These are phyloP conservation scores for Penicillium canescens DNA, from an alignment of 495 filamentous ascomycete genomes.

Conservation along the genomic window DNA sequence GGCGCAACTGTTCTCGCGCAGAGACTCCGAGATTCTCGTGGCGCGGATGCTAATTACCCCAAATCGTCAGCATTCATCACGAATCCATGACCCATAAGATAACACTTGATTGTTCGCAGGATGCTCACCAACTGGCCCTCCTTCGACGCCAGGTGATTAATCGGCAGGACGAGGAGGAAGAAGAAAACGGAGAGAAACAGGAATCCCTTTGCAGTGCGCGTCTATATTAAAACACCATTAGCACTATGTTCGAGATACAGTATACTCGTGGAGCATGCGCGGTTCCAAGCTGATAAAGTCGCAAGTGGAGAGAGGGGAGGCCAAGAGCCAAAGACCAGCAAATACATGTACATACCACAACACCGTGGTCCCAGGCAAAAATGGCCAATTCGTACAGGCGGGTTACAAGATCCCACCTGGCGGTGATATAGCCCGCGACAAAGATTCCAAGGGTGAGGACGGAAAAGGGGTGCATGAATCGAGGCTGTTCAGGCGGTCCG, in stretches of 20 bases:
- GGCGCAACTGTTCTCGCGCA: slow-evolving; percentile 89
- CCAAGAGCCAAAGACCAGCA: slow-evolving; percentile 2
- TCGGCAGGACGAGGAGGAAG: slow-evolving; percentile 71
- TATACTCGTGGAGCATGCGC: neutral
- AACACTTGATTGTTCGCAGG: neutral
- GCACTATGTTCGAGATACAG: neutral
- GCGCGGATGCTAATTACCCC: slow-evolving; percentile 71
- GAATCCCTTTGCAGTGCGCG: slow-evolving; percentile 74
- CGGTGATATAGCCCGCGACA: slow-evolving; percentile 98
- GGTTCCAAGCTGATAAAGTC: slow-evolving; percentile 1
- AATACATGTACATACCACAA: slow-evolving; percentile 68
- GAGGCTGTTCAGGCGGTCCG: slow-evolving; percentile 32
- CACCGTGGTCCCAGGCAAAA: slow-evolving; percentile 98
- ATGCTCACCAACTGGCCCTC: slow-evolving; percentile 64
- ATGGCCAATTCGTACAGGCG: slow-evolving; percentile 92
- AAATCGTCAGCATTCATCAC: slow-evolving; percentile 10
- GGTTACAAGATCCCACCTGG: slow-evolving; percentile 96
- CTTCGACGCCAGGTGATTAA: slow-evolving; percentile 68
- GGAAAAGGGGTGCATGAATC: slow-evolving; percentile 96
- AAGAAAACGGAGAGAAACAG: slow-evolving; percentile 73
- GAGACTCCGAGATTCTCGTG: slow-evolving; percentile 81
- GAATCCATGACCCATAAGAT: neutral
- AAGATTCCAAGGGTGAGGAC: slow-evolving; percentile 94
- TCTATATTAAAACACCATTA: slow-evolving; percentile 34
- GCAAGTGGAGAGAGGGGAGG: slow-evolving; percentile 16